Evolutionary conservation across 441 rosid genomes (phyloP).

Genomic region (Populus hybrid): DNA sequence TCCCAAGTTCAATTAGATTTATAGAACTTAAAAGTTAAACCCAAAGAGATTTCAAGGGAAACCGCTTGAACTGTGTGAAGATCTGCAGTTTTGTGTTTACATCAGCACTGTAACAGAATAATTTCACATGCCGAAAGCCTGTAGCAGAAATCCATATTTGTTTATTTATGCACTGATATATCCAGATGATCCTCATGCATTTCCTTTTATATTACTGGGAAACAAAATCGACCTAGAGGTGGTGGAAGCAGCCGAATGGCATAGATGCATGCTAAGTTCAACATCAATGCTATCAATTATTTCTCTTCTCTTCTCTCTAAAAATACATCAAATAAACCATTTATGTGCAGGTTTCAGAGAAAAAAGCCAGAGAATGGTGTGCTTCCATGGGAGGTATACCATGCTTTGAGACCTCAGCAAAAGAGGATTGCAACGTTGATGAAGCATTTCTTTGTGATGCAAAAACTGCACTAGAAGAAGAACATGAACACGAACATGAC

Average conservation of each 20-base stretch:
- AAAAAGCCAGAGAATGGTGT: conserved; percentile 91
- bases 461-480: conserved; percentile 62
- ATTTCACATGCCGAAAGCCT: not conserved
- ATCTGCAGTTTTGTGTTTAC: not conserved
- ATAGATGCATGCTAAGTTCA: not conserved
- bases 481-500: conserved; percentile 49
- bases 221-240: conserved; percentile 91
- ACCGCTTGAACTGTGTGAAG: not conserved
- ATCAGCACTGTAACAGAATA: not conserved
- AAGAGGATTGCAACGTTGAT: conserved; percentile 80
- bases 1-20: not conserved
- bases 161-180: conserved; percentile 10
- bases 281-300: not conserved
- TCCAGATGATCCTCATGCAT: conserved; percentile 60
- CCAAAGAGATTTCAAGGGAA: not conserved
- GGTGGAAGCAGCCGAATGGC: conserved; percentile 83
- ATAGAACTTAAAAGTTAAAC: not conserved
- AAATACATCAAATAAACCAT: not conserved
- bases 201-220: conserved; percentile 78
- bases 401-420: conserved; percentile 86
- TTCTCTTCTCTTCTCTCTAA: not conserved
- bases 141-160: not conserved
- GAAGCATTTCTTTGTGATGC: conserved; percentile 68
- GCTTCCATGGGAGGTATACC: conserved; percentile 61
- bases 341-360: conserved; percentile 65